Base-by-base conservation (phyloP, 73 alveolate genomes). In the Urostyla sp. region DNA sequence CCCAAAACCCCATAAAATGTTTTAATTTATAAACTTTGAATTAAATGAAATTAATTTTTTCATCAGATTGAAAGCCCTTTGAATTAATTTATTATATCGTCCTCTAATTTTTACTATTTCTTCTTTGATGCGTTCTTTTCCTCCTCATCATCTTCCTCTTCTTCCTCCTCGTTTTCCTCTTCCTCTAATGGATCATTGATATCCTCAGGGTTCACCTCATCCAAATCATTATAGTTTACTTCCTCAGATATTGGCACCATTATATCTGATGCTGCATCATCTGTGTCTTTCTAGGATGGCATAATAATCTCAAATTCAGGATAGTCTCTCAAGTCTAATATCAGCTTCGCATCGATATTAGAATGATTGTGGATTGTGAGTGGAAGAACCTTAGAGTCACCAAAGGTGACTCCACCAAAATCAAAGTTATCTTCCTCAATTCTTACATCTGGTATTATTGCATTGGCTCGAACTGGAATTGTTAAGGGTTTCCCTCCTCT, bases 351-450 rank as follows among this genome's bases (percentile, higher is more conserved):
- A 48, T 94, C 93, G 63, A 97, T 94, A 35, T 73, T 63, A 1
- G 89, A 75, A 24, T 76, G 69, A 72, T 85, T 85, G 51, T 75
- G 72, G n/a, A 85, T 37, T 13, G 93, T 85, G 30, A 85, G 67
- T 15, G 88, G 87, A 43, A 85, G 52, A 11, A 75, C 63, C 76
- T 90, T 92, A 0, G 95, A 88, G 46, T 92, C 98, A 75, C 94
- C 94, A 53, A 85, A 92, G 11, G 99, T 94, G 32, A 97, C 95
- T 13, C 98, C 98, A 36, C 99, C 98, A 87, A 93, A 97, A 78
- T 97, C 99, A 58, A 97, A 93, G 23, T 77, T 74, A 21, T 94
- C 97, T 67, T 97, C 97, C 31, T 77, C 94, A 23, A 97, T 97
- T 46, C 85, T 87, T 26, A 97, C 99, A 55, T 89, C 90, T 13